These are phyloP conservation scores for Fraxinus sp. DNA, from an alignment of 305 asterid species.

Conservation along the genomic window DNA sequence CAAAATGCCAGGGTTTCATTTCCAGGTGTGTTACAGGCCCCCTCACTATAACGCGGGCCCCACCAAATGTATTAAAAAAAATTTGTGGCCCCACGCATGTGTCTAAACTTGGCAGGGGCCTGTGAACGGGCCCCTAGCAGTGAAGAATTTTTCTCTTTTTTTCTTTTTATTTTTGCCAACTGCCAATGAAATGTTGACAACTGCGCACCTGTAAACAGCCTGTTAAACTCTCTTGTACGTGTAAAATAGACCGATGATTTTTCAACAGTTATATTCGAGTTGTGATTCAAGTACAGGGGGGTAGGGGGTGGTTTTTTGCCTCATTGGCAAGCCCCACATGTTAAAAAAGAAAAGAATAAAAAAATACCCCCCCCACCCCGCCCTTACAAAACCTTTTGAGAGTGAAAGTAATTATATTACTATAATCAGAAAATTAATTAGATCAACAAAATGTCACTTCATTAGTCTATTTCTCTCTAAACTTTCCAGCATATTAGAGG, in stretches of 20 bases:
- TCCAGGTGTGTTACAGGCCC: no score
- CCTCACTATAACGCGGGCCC: no score
- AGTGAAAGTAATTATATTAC: conserved; percentile 22
- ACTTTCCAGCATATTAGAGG: neutral
- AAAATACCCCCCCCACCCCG: no score
- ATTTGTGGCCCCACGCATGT: no score
- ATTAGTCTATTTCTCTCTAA: neutral
- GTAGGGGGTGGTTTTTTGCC: no score
- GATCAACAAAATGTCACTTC: conserved; percentile 2
- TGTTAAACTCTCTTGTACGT: neutral
- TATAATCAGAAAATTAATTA: conserved; percentile 1
- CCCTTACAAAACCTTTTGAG: neutral
- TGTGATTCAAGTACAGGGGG: no score
- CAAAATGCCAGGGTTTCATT: no score
- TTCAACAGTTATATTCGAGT: conserved; percentile 14
- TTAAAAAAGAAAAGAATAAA: no score
- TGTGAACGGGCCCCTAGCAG: no score
- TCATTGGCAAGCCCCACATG: no score
- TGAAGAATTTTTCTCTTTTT: neutral
- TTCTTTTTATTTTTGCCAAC: neutral
- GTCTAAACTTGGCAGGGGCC: no score
- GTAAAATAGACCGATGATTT: neutral
- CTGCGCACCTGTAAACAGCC: neutral
- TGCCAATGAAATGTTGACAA: neutral
- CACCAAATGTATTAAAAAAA: no score